phyloP scores from a whole-genome alignment of 1,284 basidiomycete genomes.

The Cutaneotrichosporon sp. region DNA sequence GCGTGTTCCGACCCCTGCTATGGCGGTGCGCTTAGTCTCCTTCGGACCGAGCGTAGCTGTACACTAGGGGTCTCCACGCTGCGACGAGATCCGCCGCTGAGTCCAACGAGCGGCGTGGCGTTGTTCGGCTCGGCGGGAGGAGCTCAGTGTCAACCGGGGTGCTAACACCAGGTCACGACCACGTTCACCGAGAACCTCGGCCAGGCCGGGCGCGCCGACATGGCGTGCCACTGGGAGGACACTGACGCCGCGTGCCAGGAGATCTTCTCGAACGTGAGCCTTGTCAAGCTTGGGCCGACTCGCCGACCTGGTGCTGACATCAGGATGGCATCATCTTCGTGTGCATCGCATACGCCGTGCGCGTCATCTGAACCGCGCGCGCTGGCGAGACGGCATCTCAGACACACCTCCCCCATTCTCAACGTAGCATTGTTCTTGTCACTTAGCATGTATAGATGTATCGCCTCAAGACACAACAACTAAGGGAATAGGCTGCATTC shows the following conservation, averaged over 20 bases:
- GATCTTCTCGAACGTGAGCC: slow-evolving; percentile 47
- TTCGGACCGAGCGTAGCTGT: no score
- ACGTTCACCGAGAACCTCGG: slow-evolving; percentile 49
- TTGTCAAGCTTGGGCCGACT: not conserved
- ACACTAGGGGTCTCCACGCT: no score
- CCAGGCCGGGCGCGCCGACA: slow-evolving; percentile 50
- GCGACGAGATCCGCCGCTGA: no score
- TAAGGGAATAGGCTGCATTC: slow-evolving; percentile 4
- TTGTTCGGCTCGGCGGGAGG: no score
- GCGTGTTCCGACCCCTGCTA: no score
- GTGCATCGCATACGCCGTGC: slow-evolving; percentile 46
- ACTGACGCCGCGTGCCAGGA: slow-evolving; percentile 47
- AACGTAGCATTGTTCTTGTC: slow-evolving; percentile 2
- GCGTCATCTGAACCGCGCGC: no score
- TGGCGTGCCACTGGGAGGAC: slow-evolving; percentile 53
- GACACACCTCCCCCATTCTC: not conserved
- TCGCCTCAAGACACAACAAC: not conserved
- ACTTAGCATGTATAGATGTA: slow-evolving; percentile 1
- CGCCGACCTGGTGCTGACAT: not conserved
- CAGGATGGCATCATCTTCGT: slow-evolving; percentile 50
- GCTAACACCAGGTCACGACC: slow-evolving; percentile 36
- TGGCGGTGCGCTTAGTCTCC: not conserved
- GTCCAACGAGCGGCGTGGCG: no score
- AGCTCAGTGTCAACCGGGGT: no score
- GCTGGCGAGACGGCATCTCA: not conserved